These are phyloP conservation scores for Exophiala oligosperma DNA, from an alignment of 2,329 filamentous ascomycete genomes.

Conservation along the genomic window DNA sequence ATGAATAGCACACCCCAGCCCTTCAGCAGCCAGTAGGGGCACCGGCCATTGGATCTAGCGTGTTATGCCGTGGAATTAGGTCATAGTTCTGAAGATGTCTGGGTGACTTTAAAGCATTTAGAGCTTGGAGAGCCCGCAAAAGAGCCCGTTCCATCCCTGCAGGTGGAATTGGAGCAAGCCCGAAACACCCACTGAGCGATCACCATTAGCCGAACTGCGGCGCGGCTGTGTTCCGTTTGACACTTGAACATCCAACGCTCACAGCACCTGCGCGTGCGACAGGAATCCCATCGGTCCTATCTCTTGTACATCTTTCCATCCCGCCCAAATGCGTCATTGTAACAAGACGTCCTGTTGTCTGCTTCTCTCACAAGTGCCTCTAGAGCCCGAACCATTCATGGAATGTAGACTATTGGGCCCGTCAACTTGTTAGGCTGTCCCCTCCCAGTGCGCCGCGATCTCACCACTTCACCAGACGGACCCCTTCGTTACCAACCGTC, in stretches of 20 bases:
- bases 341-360: too few relatives aligned
- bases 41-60: neutral
- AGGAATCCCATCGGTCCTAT: neutral
- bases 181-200: conserved; percentile 7
- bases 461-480: neutral
- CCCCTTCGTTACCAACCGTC: neutral
- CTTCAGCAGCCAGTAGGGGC: neutral
- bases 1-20: neutral
- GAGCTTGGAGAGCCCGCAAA: neutral
- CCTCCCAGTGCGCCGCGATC: too few relatives aligned
- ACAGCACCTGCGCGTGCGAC: neutral
- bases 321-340: too few relatives aligned
- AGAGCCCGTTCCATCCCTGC: neutral
- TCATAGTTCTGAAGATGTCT: neutral
- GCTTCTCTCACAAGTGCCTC: too few relatives aligned
- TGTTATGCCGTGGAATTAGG: neutral
- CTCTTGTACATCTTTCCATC: neutral
- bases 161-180: neutral
- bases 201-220: conserved; percentile 9
- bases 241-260: neutral
- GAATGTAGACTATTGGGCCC: too few relatives aligned
- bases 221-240: conserved; percentile 2
- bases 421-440: neutral
- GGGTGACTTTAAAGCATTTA: neutral
- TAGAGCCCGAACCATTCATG: too few relatives aligned